Evolutionary conservation across 176 grass and related monocot genomes (phyloP).

Genomic region (Metroxylon sagu): DNA sequence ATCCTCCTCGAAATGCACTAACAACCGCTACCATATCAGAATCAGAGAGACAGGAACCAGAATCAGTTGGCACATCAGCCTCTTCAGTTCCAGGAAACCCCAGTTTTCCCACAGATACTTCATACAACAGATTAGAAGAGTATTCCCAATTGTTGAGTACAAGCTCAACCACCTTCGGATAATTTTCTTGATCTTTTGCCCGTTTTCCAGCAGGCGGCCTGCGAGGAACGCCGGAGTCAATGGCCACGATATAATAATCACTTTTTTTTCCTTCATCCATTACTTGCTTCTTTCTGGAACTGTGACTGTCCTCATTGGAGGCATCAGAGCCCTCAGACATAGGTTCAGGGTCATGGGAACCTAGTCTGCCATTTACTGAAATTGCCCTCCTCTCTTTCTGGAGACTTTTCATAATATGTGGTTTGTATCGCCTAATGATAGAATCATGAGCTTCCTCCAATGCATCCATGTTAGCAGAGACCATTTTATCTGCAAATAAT

Average conservation of each 20-base stretch:
- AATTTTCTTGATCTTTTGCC: conserved; percentile 74
- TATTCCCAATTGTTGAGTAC: conserved; percentile 69
- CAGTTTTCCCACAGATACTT: conserved; percentile 71
- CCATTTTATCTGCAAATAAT: conserved; percentile 44
- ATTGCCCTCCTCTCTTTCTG: conserved; percentile 58
- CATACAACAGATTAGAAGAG: conserved; percentile 75
- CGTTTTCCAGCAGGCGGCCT: conserved; percentile 76
- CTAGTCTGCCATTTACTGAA: conserved; percentile 62
- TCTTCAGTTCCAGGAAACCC: conserved; percentile 48
- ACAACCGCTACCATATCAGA: conserved; percentile 42
- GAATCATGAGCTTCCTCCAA: conserved; percentile 43
- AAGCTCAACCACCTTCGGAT: conserved; percentile 76
- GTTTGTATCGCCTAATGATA: conserved; percentile 45
- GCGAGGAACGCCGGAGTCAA: conserved; percentile 80
- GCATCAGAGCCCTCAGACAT: neutral
- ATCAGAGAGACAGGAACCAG: conserved; percentile 35
- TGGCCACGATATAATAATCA: conserved; percentile 67
- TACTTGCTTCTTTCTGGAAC: conserved; percentile 23
- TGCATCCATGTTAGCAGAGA: conserved; percentile 62
- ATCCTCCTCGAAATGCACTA: conserved; percentile 74
- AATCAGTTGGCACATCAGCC: conserved; percentile 30
- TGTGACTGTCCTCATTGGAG: conserved; percentile 9
- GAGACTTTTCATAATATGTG: conserved; percentile 33
- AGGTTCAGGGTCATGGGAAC: conserved; percentile 32
- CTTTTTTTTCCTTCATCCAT: conserved; percentile 21